These are phyloP conservation scores for Saccharum spontaneum DNA, from an alignment of 176 grass and related monocot genomes.

Conservation along the genomic window DNA sequence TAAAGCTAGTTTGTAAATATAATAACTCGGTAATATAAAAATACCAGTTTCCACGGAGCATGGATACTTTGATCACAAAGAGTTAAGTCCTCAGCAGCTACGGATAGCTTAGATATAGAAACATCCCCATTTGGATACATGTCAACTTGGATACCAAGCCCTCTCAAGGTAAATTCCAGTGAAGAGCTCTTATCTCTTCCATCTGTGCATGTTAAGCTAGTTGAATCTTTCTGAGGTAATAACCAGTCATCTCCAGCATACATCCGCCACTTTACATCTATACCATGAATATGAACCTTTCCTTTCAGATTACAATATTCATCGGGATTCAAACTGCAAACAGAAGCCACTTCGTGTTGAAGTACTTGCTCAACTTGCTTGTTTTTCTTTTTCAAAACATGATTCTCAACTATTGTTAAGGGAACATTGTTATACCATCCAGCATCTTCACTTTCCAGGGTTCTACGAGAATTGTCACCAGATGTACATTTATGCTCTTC, in stretches of 20 bases:
- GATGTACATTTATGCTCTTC: slow-evolving; percentile 29
- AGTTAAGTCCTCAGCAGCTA: slow-evolving; percentile 68
- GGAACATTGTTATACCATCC: slow-evolving; percentile 69
- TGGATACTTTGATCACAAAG: slow-evolving; percentile 77
- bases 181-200: slow-evolving; percentile 63
- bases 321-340: slow-evolving; percentile 38
- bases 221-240: slow-evolving; percentile 45
- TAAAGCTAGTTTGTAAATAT: slow-evolving; percentile 13
- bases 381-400: slow-evolving; percentile 65
- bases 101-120: slow-evolving; percentile 67
- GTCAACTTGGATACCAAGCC: slow-evolving; percentile 74
- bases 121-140: slow-evolving; percentile 88
- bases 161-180: slow-evolving; percentile 68
- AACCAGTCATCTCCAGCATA: slow-evolving; percentile 80
- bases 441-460: slow-evolving; percentile 54
- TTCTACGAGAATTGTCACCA: slow-evolving; percentile 34
- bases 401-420: slow-evolving; percentile 84
- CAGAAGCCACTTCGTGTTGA: slow-evolving; percentile 43
- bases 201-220: slow-evolving; percentile 32
- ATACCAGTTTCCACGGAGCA: slow-evolving; percentile 98
- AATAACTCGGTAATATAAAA: slow-evolving; percentile 23
- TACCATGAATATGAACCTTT: slow-evolving; percentile 64
- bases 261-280: slow-evolving; percentile 84
- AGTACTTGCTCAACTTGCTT: slow-evolving; percentile 25
- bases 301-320: slow-evolving; percentile 71